Percentiles rank a stretch among this genome's conserved stretches.
Evolutionary conservation across 148 eudicot genomes (phyloP).

Genomic region (Euryodendron excelsum): DNA sequence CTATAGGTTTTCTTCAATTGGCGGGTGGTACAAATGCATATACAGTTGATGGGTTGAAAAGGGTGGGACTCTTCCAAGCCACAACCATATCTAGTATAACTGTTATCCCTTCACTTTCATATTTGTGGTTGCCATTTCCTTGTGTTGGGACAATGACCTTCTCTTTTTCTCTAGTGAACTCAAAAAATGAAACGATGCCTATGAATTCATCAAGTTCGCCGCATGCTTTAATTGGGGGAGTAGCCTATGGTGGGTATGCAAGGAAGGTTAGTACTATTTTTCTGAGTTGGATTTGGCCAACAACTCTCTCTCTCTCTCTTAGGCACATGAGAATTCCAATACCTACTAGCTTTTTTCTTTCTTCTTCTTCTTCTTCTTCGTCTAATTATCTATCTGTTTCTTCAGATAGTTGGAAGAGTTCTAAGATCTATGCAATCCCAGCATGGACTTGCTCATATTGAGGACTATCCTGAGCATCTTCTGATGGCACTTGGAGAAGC

Average conservation of each 20-base stretch:
- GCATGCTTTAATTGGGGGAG: constrained; percentile 55
- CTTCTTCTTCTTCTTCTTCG: not conserved
- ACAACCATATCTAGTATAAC: constrained; percentile 30
- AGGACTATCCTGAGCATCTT: constrained; percentile 66
- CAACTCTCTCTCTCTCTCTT: not conserved
- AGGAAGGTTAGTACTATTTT: constrained; percentile 52
- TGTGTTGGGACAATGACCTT: not conserved
- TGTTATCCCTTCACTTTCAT: not conserved
- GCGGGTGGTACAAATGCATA: constrained; percentile 99
- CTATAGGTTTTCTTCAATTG: constrained; percentile 82
- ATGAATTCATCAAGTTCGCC: constrained; percentile 15
- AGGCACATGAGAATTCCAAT: not conserved
- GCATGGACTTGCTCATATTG: constrained; percentile 50
- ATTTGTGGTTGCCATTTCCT: not conserved
- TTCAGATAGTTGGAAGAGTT: constrained; percentile 79
- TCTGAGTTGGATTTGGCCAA: not conserved
- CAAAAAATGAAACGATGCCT: constrained; percentile 11
- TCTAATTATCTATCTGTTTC: not conserved
- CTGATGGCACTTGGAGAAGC: constrained; percentile 60
- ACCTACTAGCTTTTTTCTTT: not conserved
- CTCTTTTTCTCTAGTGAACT: constrained; percentile 22
- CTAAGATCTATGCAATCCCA: constrained; percentile 56
- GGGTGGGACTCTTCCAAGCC: constrained; percentile 55
- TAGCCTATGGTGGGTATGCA: constrained; percentile 95
- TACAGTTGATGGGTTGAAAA: constrained; percentile 70